These are phyloP conservation scores for Apiospora saccharicola DNA, from an alignment of 2,329 filamentous ascomycete species.

Conservation along the genomic window DNA sequence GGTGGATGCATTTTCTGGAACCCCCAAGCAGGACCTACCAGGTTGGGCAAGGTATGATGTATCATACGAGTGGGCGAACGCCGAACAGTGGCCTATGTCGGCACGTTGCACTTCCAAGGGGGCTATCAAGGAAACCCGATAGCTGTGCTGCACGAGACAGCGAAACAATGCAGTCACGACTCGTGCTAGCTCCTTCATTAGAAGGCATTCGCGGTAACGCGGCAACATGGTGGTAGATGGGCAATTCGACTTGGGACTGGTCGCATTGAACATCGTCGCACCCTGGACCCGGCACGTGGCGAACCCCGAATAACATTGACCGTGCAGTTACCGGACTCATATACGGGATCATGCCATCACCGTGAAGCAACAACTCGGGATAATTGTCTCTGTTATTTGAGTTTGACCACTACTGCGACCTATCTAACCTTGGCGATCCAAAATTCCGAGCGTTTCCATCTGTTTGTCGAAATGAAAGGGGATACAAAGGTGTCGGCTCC, in stretches of 20 bases:
- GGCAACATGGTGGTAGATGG: background rate
- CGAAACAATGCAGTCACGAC: background rate
- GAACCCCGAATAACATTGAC: background rate
- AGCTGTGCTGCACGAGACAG: background rate
- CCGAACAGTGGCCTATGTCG: background rate
- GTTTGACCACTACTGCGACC: background rate
- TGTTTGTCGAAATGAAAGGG: slow-evolving; percentile 30
- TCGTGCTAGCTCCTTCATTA: slow-evolving; percentile 8
- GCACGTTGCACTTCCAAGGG: background rate
- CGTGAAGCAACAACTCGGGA: background rate
- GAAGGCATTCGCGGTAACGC: background rate
- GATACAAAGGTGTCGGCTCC: slow-evolving; percentile 32
- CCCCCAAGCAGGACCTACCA: background rate
- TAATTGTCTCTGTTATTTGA: background rate
- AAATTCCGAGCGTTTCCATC: background rate
- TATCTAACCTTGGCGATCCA: background rate
- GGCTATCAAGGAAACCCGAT: background rate
- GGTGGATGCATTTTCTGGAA: background rate
- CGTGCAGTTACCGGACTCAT: background rate
- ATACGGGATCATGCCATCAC: background rate
- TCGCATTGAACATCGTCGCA: background rate
- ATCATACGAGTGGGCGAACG: background rate
- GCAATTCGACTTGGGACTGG: background rate
- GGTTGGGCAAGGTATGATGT: background rate
- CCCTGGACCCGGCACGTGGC: slow-evolving; percentile 11